phyloP scores from a whole-genome alignment of 495 filamentous ascomycete genomes.

The Friedmanniomyces simplex region DNA sequence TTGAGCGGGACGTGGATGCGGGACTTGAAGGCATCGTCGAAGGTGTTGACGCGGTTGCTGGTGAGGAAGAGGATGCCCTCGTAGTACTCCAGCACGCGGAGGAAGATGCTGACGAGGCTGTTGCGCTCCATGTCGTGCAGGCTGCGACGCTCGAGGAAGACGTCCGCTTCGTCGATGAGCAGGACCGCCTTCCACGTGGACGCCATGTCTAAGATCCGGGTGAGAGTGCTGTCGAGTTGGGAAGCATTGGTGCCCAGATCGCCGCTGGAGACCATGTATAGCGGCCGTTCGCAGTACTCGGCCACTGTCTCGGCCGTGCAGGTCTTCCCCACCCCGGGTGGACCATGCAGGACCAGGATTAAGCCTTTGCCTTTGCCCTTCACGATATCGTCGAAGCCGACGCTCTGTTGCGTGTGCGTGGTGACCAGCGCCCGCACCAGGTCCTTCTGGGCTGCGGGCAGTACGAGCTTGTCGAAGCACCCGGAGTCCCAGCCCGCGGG shows the following conservation, averaged over 20 bases:
- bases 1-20: conserved; percentile 36
- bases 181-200: conserved; percentile 37
- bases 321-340: conserved; percentile 34
- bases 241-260: conserved; percentile 31
- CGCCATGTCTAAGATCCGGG: conserved; percentile 33
- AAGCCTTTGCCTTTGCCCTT: conserved; percentile 39
- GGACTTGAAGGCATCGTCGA: conserved; percentile 33
- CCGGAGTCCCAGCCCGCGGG: conserved; percentile 33
- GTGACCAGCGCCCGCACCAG: conserved; percentile 42
- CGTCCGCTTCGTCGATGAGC: conserved; percentile 57
- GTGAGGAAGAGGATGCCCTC: conserved; percentile 48
- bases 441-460: conserved; percentile 36
- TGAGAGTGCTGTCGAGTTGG: conserved; percentile 28
- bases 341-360: conserved; percentile 32
- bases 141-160: conserved; percentile 47
- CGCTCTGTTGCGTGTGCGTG: conserved; percentile 34
- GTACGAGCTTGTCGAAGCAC: conserved; percentile 39
- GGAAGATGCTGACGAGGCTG: conserved; percentile 37
- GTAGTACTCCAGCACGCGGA: conserved; percentile 47
- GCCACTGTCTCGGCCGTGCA: conserved; percentile 33
- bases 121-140: conserved; percentile 33
- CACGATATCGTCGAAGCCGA: conserved; percentile 45
- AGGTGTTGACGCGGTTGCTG: conserved; percentile 32
- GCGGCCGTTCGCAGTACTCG: conserved; percentile 32
- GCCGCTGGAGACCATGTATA: conserved; percentile 33